Conservation (phyloP, 495 filamentous ascomycete species). For the Penicillium tannophilum region DNA sequence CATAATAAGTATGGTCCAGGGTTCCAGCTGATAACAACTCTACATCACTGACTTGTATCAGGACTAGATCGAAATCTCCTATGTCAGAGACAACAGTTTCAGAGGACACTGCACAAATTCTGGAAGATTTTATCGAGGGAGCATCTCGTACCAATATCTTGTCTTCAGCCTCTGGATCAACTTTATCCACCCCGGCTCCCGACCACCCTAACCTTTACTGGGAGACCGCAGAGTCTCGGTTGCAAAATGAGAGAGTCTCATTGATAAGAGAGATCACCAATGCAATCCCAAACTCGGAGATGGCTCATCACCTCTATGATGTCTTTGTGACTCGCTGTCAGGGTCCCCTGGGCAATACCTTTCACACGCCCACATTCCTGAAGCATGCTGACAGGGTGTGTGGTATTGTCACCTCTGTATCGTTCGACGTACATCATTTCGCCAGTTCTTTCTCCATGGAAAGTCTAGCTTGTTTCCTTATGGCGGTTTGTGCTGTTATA, state of each 20-base stretch:
- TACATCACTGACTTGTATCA: background rate
- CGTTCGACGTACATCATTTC: background rate
- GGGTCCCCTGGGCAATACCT: slow-evolving; percentile 27
- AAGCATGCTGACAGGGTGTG: slow-evolving; percentile 14
- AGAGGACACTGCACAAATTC: slow-evolving; percentile 9
- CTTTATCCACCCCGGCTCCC: slow-evolving; percentile 2
- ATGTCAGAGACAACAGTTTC: slow-evolving; percentile 3
- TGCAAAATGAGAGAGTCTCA: slow-evolving; percentile 3
- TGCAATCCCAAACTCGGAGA: slow-evolving; percentile 3
- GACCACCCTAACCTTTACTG: slow-evolving; percentile 15
- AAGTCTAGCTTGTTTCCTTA: slow-evolving; percentile 7
- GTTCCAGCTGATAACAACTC: background rate
- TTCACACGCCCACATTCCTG: slow-evolving; percentile 29
- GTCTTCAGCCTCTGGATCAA: background rate
- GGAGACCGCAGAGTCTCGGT: slow-evolving; percentile 3
- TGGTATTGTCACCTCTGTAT: slow-evolving; percentile 5
- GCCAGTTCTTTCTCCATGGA: slow-evolving; percentile 11
- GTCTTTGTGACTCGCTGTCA: slow-evolving; percentile 34
- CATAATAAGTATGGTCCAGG: background rate
- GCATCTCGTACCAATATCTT: background rate
- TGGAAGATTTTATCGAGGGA: slow-evolving; percentile 18
- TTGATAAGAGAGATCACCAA: slow-evolving; percentile 28
- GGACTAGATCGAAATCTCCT: background rate
- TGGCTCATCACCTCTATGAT: slow-evolving; percentile 17
- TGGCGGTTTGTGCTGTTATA: slow-evolving; percentile 9